phyloP scores from a whole-genome alignment of 1,139 yeast genomes.

The Suhomyces anneliseae region DNA sequence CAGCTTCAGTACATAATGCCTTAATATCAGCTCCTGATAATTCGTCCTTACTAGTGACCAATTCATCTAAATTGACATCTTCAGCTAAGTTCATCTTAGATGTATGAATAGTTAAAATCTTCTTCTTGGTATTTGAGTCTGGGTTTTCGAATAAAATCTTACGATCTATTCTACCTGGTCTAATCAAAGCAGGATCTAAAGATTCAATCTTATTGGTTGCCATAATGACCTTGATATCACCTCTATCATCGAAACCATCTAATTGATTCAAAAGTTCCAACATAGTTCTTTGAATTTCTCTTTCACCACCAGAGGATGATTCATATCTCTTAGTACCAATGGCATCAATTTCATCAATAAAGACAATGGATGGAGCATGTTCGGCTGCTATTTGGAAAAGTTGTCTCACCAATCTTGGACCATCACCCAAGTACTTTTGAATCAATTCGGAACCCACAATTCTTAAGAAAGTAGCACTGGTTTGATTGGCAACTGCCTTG shows the following conservation, averaged over 20 bases:
- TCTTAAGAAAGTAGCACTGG: conserved; percentile 93
- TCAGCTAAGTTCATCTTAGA: conserved; percentile 87
- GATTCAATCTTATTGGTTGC: conserved; percentile 97
- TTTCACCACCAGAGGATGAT: conserved; percentile 94
- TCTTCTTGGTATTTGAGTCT: conserved; percentile 87
- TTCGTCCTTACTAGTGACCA: conserved; percentile 91
- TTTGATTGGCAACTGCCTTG: conserved; percentile 97
- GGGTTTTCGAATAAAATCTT: conserved; percentile 96
- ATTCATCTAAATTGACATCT: conserved; percentile 87
- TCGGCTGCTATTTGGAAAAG: conserved; percentile 96
- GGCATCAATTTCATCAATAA: conserved; percentile 98
- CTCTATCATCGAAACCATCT: conserved; percentile 98
- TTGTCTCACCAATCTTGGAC: conserved; percentile 93
- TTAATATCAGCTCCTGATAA: conserved; percentile 97
- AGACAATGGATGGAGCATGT: conserved; percentile 95
- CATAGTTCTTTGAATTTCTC: conserved; percentile 98
- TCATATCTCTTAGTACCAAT: conserved; percentile 98
- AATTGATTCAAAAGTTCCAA: conserved; percentile 93
- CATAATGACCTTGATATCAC: conserved; percentile 98
- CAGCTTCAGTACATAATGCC: conserved; percentile 98
- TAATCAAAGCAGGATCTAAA: conserved; percentile 93
- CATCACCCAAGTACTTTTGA: conserved; percentile 97
- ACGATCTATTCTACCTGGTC: conserved; percentile 99
- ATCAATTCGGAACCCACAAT: conserved; percentile 96
- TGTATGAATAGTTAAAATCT: conserved; percentile 91